Evolutionary conservation across 2,329 filamentous ascomycete species (phyloP).

Genomic region (Aspergillus sclerotialis): DNA sequence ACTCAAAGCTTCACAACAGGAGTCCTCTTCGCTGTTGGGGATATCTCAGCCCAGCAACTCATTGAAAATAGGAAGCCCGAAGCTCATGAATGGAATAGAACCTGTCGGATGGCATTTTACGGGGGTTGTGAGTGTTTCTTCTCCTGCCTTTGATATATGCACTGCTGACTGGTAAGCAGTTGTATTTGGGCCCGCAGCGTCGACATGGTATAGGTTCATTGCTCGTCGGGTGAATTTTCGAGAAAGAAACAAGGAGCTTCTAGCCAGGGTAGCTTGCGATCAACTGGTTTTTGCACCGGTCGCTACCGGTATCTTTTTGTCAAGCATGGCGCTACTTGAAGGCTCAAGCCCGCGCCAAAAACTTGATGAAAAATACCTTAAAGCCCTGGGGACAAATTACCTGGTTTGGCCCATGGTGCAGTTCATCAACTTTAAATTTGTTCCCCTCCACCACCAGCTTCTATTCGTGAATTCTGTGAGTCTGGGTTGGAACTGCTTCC

Average conservation of each 20-base stretch:
- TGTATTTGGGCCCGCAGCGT: conserved; percentile 10
- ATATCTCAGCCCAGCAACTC: conserved; percentile 10
- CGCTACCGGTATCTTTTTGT: conserved; percentile 11
- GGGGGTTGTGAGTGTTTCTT: conserved; percentile 7
- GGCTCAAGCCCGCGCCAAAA: conserved; percentile 7
- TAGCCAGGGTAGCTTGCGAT: conserved; percentile 8
- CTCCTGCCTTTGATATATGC: not conserved
- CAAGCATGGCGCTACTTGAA: conserved; percentile 11
- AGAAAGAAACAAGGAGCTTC: conserved; percentile 2
- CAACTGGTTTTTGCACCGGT: conserved; percentile 10
- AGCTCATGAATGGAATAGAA: conserved; percentile 8
- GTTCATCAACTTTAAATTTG: conserved; percentile 7
- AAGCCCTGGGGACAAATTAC: conserved; percentile 11
- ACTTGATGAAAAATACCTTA: conserved; percentile 8
- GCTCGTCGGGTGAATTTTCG: conserved; percentile 6
- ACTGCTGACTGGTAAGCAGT: no score
- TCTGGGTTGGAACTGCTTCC: conserved; percentile 13
- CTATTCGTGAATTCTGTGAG: conserved; percentile 11
- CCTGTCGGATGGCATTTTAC: conserved; percentile 8
- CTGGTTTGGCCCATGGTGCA: conserved; percentile 10
- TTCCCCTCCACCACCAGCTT: conserved; percentile 10
- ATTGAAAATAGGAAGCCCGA: conserved; percentile 7
- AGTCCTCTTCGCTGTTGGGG: conserved; percentile 11
- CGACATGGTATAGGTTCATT: conserved; percentile 12
- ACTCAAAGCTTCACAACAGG: conserved; percentile 11